Percentiles rank a stretch among this genome's conserved stretches.
Conservation (phyloP, 768 basidiomycete genomes). For the Boletus reticulatus region DNA sequence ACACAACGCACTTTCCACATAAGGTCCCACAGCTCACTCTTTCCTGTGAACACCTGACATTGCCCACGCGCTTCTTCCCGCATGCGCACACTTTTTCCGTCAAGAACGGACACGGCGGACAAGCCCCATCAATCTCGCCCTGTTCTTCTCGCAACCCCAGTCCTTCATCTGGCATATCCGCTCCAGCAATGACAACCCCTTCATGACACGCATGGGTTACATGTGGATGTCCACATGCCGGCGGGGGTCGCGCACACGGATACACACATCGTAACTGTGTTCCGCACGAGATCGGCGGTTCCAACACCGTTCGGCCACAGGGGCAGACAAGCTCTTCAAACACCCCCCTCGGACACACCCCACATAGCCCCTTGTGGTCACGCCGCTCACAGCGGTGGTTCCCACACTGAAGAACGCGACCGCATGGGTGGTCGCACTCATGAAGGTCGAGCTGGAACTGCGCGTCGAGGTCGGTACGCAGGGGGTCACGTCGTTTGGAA, state of each 20-base stretch:
- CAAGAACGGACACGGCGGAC: constrained; percentile 88
- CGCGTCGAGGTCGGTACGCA: constrained; percentile 2
- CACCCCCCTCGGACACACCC: constrained; percentile 79
- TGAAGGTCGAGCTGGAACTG: constrained; percentile 58
- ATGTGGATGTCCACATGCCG: constrained; percentile 80
- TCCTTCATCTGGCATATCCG: constrained; percentile 25
- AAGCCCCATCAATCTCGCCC: constrained; percentile 27
- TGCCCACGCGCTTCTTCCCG: constrained; percentile 76
- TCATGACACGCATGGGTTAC: constrained; percentile 84
- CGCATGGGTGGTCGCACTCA: constrained; percentile 80
- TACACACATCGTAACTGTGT: constrained; percentile 74
- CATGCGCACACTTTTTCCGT: constrained; percentile 83
- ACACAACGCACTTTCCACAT: constrained; percentile 67
- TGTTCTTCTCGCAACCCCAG: constrained; percentile 1
- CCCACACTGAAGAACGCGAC: constrained; percentile 69
- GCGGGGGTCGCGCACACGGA: constrained; percentile 71
- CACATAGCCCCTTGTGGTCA: constrained; percentile 85
- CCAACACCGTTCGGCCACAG: constrained; percentile 83
- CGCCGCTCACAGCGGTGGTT: constrained; percentile 74
- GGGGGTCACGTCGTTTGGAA: constrained; percentile 37
- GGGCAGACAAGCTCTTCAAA: constrained; percentile 91
- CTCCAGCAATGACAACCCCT: constrained; percentile 37
- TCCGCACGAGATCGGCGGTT: constrained; percentile 89
- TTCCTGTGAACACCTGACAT: constrained; percentile 81
- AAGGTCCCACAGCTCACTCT: constrained; percentile 76